Conservation (phyloP, 2,329 filamentous ascomycete genomes). For the Beauveria brongniartii region DNA sequence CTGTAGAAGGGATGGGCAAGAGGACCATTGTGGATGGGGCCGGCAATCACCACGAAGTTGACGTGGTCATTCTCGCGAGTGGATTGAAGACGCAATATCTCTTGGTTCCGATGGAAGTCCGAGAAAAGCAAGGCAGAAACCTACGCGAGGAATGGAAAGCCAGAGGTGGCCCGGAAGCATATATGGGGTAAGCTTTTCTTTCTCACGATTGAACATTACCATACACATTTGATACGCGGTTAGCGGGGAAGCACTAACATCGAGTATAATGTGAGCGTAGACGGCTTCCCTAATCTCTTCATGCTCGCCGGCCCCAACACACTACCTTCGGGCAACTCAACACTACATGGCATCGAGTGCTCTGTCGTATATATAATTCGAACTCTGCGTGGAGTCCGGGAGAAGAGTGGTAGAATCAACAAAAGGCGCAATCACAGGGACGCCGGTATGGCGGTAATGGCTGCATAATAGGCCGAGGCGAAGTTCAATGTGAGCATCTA, state of each 20-base stretch:
- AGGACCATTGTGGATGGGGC: neutral
- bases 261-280: neutral
- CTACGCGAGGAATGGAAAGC: neutral
- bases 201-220: neutral
- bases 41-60: neutral
- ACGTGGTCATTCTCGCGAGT: neutral
- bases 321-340: neutral
- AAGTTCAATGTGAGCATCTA: neutral
- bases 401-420: neutral
- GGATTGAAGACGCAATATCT: neutral
- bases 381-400: neutral
- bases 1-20: neutral
- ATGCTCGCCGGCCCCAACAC: neutral
- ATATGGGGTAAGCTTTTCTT: neutral
- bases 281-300: neutral
- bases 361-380: neutral
- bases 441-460: neutral
- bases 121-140: neutral
- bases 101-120: neutral
- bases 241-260: neutral
- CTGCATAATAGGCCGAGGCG: neutral
- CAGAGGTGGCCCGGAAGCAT: neutral
- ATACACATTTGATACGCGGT: neutral
- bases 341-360: neutral
- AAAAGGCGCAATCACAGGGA: neutral